A percentile compares a stretch with the other conserved stretches of the same genome.
Evolutionary conservation across 2,329 filamentous ascomycete genomes (phyloP).

Genomic region (Microthyrium microscopicum): DNA sequence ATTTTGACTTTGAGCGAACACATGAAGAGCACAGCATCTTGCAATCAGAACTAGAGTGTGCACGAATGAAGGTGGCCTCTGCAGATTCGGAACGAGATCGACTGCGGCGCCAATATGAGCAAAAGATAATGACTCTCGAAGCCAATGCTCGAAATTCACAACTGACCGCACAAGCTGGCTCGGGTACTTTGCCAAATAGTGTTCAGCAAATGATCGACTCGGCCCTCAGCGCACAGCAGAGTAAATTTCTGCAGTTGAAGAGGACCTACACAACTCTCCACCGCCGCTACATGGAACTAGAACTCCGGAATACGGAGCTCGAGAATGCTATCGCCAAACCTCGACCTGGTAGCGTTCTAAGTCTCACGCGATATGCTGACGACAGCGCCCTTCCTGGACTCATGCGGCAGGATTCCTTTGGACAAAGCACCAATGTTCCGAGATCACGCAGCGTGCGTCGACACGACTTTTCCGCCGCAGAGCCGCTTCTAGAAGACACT

Average conservation of each 20-base stretch:
- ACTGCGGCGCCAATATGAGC: conserved; percentile 30
- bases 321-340: conserved; percentile 10
- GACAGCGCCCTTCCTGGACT: not conserved
- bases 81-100: conserved; percentile 33
- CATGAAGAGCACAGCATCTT: conserved; percentile 42
- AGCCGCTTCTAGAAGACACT: not conserved
- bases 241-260: conserved; percentile 32
- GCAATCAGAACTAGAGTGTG: conserved; percentile 40
- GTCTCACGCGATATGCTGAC: conserved; percentile 7
- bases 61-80: conserved; percentile 40
- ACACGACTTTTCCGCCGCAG: conserved; percentile 8
- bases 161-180: conserved; percentile 5
- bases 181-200: conserved; percentile 19
- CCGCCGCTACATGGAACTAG: conserved; percentile 33
- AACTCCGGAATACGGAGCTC: conserved; percentile 27
- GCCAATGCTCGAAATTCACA: conserved; percentile 13
- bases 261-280: conserved; percentile 35
- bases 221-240: conserved; percentile 28
- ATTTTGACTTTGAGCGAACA: conserved; percentile 41
- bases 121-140: conserved; percentile 31
- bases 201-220: conserved; percentile 32
- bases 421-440: conserved; percentile 2
- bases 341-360: conserved; percentile 4
- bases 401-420: not conserved
- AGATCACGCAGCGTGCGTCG: conserved; percentile 1